Evolutionary conservation across 2,329 filamentous ascomycete species (phyloP), one percentile per base, ranked within the genome.

Genomic region (Aspergillus amoenus): DNA sequence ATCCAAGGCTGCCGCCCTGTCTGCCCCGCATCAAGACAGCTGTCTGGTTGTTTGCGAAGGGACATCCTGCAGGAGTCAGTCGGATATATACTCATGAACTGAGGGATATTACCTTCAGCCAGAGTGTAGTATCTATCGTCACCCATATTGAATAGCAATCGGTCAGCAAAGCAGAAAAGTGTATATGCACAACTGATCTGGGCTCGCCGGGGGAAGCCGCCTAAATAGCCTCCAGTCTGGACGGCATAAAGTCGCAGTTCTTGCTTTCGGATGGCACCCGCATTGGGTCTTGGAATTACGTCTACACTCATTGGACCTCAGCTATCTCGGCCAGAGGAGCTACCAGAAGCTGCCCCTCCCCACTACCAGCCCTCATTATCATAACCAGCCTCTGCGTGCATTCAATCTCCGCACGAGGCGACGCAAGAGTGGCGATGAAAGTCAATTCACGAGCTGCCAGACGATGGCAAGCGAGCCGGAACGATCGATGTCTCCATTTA

Each of bases 1-100:
- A 70, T 2, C 76, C 72, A 4, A 82, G 70, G 8, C 79, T 78
- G 17, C 69, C 65, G 3, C 40, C 40, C n/a, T 17, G 5, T 21
- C 40, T 17, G 17, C 40, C 18, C 69, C 69, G 8, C 63, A 44
- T 21, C 30, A 49, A 12, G 12, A 39, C 46, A 49, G 18, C n/a
- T 2, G 45, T 13, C 18, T 11, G 24, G 46, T 27, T 45, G 22
- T 24, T 45, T 45, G 43, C 43, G 22, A 45, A 24, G 4, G 37
- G 8, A 27, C 44, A 47, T 41, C 42, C 15, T 50, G 24, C 9
- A 18, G 1, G 1, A 21, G 40, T 12, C 43, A 41, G 32, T 17
- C n/a, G n/a, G n/a, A n/a, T n/a, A n/a, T n/a, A n/a, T n/a, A n/a
- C n/a, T n/a, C n/a, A n/a, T n/a, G n/a, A n/a, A n/a, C n/a, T n/a